Evolutionary conservation across 768 basidiomycete genomes (phyloP).

Genomic region (Rhizopogon salebrosus): DNA sequence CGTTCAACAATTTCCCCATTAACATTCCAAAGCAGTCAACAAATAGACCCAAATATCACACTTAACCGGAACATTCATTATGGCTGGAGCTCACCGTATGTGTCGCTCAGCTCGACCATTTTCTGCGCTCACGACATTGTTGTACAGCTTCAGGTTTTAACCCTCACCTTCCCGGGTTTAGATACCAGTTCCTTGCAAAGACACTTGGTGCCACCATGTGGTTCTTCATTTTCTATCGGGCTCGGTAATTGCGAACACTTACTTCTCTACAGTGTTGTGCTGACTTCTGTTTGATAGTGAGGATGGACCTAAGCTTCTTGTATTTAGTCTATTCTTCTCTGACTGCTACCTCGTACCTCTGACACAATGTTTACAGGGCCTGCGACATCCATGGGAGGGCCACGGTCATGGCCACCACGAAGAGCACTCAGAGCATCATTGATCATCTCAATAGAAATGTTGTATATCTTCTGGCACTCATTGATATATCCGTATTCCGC

Average conservation of each 20-base stretch:
- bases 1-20: not conserved
- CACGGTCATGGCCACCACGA: constrained; percentile 44
- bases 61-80: constrained; percentile 19
- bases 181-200: constrained; percentile 76
- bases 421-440: constrained; percentile 35
- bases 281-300: constrained; percentile 39
- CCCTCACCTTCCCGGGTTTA: constrained; percentile 78
- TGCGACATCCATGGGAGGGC: constrained; percentile 62
- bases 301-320: constrained; percentile 72
- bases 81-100: constrained; percentile 29
- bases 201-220: constrained; percentile 91
- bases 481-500: not conserved
- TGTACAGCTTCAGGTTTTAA: constrained; percentile 70
- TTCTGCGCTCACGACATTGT: constrained; percentile 1
- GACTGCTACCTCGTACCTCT: not conserved
- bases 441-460: constrained; percentile 15
- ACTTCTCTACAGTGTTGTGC: not conserved
- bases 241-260: constrained; percentile 57
- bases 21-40: not conserved
- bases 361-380: constrained; percentile 34
- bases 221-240: constrained; percentile 98
- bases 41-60: constrained; percentile 22
- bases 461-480: not conserved
- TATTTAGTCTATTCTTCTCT: constrained; percentile 27
- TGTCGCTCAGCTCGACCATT: not conserved